Evolutionary conservation across 805 yeast genomes (phyloP), one percentile per base, ranked within the genome.

Genomic region (Spathaspora hagerdaliae): DNA sequence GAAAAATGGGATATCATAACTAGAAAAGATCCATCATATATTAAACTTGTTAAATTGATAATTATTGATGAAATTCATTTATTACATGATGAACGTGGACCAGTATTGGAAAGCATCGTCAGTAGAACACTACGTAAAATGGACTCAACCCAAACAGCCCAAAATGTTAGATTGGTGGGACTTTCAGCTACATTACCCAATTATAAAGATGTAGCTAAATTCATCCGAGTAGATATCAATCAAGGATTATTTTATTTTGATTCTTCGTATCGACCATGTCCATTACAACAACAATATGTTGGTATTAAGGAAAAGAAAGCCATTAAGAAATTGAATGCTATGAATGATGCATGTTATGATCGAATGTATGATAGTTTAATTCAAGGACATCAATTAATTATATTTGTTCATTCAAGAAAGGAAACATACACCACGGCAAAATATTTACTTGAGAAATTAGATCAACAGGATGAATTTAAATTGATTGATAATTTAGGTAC

Each of bases 1-100:
- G 99, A 94, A 59, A 92, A 91, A 59, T 92, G 98, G 98, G 98
- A 94, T 67, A 87, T 94, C 15, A 83, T 91, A 12, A 91, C 97
- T 0, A 77, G 99, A 67, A 92, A 92, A 57, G 74, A 76, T 37
- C 73, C 81, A 15, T 70, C 79, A 2, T 84, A 82, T 54, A 77
- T 83, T 1, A 73, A 77, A 32, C 66, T 81, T 1, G 94, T 89
- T 1, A 75, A 79, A 36, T 72, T 92, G 19, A 64, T 92, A 8
- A 85, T 92, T 27, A 81, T 94, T 42, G 99, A 92, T 70, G 99
- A 92, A 63, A 85, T 92, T 47, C 99, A 92, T 72, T 71, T 92
- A 42, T 70, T 92, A 51, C 97, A 92, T 60, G 98, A 92, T 59
- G 89, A 83, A 54, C 82, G 99, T 71, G 99, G 99, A 2, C 97